A percentile compares a stretch with the other conserved stretches of the same genome.
Evolutionary conservation across 2,329 filamentous ascomycete genomes (phyloP).

Genomic region (Huntiella omanensis): DNA sequence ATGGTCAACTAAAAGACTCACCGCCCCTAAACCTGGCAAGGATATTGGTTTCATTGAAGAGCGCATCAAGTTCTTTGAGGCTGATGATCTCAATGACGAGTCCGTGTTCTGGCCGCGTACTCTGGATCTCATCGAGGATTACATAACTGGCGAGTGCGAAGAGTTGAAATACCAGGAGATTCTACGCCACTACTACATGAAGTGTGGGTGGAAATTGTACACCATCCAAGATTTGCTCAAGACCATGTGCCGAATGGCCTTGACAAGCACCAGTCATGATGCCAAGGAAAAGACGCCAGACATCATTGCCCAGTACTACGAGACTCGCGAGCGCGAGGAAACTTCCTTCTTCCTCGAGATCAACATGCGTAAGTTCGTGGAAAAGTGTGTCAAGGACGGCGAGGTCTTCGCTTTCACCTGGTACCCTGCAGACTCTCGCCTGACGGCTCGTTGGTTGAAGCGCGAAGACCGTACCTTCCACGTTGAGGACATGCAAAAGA

Average conservation of each 20-base stretch:
- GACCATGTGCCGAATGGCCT: conserved; percentile 60
- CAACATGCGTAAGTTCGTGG: conserved; percentile 74
- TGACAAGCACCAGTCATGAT: conserved; percentile 70
- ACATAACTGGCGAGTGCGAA: conserved; percentile 65
- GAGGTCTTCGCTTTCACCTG: conserved; percentile 82
- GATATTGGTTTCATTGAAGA: conserved; percentile 73
- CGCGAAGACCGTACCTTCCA: conserved; percentile 63
- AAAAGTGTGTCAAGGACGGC: conserved; percentile 81
- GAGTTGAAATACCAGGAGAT: conserved; percentile 74
- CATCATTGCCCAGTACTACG: conserved; percentile 71
- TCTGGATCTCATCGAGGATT: conserved; percentile 69
- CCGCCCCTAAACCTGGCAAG: conserved; percentile 59
- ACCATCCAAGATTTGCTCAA: conserved; percentile 77
- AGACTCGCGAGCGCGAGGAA: conserved; percentile 61
- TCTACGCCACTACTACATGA: conserved; percentile 77
- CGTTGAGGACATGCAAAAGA: conserved; percentile 68
- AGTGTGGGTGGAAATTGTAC: conserved; percentile 83
- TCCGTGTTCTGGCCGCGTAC: conserved; percentile 69
- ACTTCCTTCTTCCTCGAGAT: conserved; percentile 84
- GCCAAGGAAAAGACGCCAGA: conserved; percentile 86
- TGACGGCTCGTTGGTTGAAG: conserved; percentile 45
- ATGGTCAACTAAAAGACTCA: conserved; percentile 54
- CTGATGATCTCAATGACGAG: conserved; percentile 30
- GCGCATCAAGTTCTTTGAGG: conserved; percentile 51
- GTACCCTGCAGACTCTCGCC: conserved; percentile 13